These are phyloP conservation scores for Coemansia reversa DNA, from an alignment of 192 early-diverging fungal genomes.

Conservation along the genomic window DNA sequence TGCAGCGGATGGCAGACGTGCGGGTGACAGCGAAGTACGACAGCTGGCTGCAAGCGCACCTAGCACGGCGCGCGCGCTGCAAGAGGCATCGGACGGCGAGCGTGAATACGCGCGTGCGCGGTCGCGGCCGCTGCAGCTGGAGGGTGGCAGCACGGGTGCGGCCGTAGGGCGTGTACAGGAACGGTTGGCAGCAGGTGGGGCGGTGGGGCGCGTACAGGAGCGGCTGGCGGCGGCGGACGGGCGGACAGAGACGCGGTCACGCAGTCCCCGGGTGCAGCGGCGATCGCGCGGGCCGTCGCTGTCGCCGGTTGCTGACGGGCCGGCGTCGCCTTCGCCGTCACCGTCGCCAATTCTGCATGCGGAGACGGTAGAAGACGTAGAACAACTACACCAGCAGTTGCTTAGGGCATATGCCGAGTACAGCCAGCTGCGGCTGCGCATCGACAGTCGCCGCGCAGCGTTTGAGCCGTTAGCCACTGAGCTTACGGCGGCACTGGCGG, in stretches of 20 bases:
- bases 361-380: slow-evolving; percentile 38
- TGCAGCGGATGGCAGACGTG: background rate
- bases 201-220: background rate
- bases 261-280: background rate
- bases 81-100: background rate
- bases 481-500: slow-evolving; percentile 18
- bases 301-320: slow-evolving; percentile 19
- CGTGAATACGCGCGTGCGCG: slow-evolving; percentile 21
- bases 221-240: background rate
- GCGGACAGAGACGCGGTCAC: background rate
- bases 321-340: slow-evolving; percentile 13
- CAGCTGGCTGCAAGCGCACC: slow-evolving; percentile 13
- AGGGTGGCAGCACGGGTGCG: slow-evolving; percentile 20
- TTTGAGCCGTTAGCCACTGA: slow-evolving; percentile 29
- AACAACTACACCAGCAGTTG: slow-evolving; percentile 18
- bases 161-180: slow-evolving; percentile 45
- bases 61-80: slow-evolving; percentile 2
- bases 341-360: slow-evolving; percentile 9
- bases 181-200: slow-evolving; percentile 11
- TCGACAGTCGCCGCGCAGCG: slow-evolving; percentile 23
- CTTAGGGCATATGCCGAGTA: slow-evolving; percentile 29
- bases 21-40: background rate
- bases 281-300: slow-evolving; percentile 35
- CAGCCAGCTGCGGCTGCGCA: slow-evolving; percentile 38
- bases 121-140: slow-evolving; percentile 35